These are phyloP conservation scores for Helicocarpus griseus DNA, from an alignment of 2,329 filamentous ascomycete genomes.

Conservation along the genomic window DNA sequence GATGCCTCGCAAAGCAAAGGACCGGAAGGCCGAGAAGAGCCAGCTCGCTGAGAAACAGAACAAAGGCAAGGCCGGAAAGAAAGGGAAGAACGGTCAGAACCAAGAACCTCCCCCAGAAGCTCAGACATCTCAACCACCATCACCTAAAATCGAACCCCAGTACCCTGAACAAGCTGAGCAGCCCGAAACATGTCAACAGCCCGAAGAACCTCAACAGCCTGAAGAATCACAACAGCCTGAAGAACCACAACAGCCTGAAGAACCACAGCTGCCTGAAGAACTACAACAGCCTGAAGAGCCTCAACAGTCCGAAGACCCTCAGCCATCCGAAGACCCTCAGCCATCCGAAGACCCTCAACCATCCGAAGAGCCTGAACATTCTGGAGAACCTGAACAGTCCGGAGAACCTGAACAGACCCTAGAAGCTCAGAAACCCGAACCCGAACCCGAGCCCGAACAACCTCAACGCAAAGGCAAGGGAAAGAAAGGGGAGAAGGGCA, in stretches of 20 bases:
- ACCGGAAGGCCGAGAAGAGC: slow-evolving; percentile 4
- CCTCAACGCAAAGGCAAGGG: slow-evolving; percentile 6
- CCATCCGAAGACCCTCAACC: not conserved
- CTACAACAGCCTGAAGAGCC: not conserved
- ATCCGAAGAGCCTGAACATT: not conserved
- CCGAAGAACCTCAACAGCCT: not conserved
- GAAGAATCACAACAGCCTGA: slow-evolving; percentile 6
- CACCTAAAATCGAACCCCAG: slow-evolving; percentile 5
- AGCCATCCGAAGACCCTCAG: not conserved
- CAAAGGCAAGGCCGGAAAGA: slow-evolving; percentile 9
- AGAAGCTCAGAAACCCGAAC: no score
- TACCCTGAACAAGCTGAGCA: slow-evolving; percentile 10
- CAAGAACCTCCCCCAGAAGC: slow-evolving; percentile 1
- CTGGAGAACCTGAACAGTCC: not conserved
- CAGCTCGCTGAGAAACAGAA: slow-evolving; percentile 6
- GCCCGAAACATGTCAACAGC: not conserved
- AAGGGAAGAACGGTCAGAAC: slow-evolving; percentile 9
- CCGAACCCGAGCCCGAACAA: slow-evolving; percentile 7
- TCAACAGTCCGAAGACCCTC: not conserved
- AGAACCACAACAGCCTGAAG: not conserved
- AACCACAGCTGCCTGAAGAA: not conserved
- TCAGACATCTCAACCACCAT: not conserved
- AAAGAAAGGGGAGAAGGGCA: slow-evolving; percentile 9
- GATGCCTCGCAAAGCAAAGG: slow-evolving; percentile 7
- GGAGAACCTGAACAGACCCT: no score